A percentile compares a stretch with the other conserved stretches of the same genome.
phyloP scores from a whole-genome alignment of 768 basidiomycete genomes.

The Tulasnella sp. region DNA sequence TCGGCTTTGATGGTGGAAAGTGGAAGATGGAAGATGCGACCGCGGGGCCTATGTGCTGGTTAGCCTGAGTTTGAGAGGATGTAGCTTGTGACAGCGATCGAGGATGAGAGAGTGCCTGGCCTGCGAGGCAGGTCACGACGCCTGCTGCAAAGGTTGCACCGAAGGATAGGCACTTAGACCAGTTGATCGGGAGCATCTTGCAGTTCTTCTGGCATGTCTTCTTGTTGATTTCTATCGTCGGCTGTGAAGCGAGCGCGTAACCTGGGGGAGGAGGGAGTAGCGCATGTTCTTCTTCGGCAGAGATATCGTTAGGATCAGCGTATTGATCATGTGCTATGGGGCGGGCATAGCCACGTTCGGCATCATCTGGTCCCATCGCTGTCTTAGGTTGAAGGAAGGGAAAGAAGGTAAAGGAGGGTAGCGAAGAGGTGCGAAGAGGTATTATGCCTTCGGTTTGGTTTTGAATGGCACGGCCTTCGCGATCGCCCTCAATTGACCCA shows the following conservation, averaged over 20 bases:
- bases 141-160: constrained; percentile 46
- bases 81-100: neutral
- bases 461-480: too few relatives aligned
- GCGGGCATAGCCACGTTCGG: neutral
- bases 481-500: too few relatives aligned
- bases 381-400: too few relatives aligned
- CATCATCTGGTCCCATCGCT: neutral
- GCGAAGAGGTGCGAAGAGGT: too few relatives aligned
- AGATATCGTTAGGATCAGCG: neutral
- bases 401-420: too few relatives aligned
- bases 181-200: neutral
- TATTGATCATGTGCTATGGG: constrained; percentile 14
- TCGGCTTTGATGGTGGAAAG: constrained; percentile 57
- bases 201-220: neutral
- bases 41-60: too few relatives aligned
- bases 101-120: constrained; percentile 34
- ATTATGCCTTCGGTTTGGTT: too few relatives aligned
- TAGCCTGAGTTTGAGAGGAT: neutral
- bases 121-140: constrained; percentile 38
- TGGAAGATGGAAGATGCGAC: neutral
- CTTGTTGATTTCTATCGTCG: neutral
- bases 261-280: constrained; percentile 1
- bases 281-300: constrained; percentile 3
- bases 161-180: constrained; percentile 21
- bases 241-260: neutral